Evolutionary conservation across 305 asterid genomes (phyloP).

Genomic region (Solanum hybrid): DNA sequence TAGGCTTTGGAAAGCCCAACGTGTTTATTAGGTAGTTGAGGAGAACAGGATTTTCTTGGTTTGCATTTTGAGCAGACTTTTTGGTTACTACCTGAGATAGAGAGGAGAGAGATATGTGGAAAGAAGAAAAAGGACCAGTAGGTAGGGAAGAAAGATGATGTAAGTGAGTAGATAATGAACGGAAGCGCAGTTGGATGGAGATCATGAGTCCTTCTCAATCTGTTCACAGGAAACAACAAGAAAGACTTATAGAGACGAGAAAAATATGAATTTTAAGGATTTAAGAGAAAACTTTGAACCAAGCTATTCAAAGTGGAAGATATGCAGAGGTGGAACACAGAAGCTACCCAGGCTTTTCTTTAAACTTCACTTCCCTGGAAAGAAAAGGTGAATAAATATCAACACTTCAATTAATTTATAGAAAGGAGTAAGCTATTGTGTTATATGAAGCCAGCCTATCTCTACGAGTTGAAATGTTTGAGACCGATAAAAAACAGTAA

Average conservation of each 20-base stretch:
- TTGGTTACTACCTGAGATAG: neutral
- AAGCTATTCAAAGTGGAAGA: neutral
- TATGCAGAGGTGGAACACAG: neutral
- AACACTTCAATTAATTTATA: neutral
- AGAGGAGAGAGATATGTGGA: neutral
- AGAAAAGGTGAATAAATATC: neutral
- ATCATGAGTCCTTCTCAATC: constrained; percentile 5
- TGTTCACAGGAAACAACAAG: neutral
- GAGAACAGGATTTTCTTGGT: constrained; percentile 1
- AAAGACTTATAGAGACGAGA: neutral
- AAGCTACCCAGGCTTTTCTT: neutral
- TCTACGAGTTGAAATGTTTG: neutral
- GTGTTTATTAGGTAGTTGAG: constrained; percentile 12
- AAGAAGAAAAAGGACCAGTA: neutral
- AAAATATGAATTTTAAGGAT: neutral
- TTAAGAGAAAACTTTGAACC: neutral
- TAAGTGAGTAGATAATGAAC: neutral
- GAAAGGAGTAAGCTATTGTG: neutral
- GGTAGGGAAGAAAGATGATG: neutral
- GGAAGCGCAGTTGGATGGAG: neutral
- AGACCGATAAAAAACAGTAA: neutral
- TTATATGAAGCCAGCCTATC: neutral
- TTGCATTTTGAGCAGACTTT: neutral
- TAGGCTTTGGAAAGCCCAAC: constrained; percentile 6
- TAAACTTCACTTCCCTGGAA: neutral